Evolutionary conservation across 2,329 filamentous ascomycete species (phyloP), one percentile per base, ranked within the genome.

Genomic region (Tolypocladium tropicale): DNA sequence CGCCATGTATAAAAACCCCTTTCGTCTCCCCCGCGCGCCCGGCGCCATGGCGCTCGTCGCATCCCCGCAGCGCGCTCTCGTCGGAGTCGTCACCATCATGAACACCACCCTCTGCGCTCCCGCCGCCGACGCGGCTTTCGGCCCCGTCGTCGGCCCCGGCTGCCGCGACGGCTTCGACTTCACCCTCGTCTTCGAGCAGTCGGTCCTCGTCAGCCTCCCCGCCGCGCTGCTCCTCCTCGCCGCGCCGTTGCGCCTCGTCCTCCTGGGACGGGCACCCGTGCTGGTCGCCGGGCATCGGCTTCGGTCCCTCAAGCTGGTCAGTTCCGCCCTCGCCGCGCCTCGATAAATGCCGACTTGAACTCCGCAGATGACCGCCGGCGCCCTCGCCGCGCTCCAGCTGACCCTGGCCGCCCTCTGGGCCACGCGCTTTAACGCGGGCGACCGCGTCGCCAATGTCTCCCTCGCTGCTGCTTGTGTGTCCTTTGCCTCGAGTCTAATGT

Each of bases 401-500:
- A 23, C 39, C 39, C 21, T 43, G n/a, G 39, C 39, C 11, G 37
- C 18, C 16, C 18, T 41, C 18, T 41, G 37, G 37, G 37, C 37
- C n/a, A n/a, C 18, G 37, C 16, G 18, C 18, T 7, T n/a, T n/a
- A n/a, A n/a, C n/a, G 37, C 37, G 14, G 37, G 6, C 5, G 37
- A 5, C 37, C 37, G 16, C 18, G 37, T 41, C 7, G 11, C 37
- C 37, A 41, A 7, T 41, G 37, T 21, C 18, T 41, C 37, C 21
- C 37, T 41, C 37, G 66, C 67, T 51, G 66, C 69, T 55, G 64
- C 66, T 41, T 65, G 64, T 61, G 59, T 69, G 18, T 41, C 67
- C 11, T 63, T 71, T 52, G 63, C 62, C 21, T 69, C 70, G 2
- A 67, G 61, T 52, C 52, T 72, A 53, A 61, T 68, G 56, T 65